Percentiles rank a stretch among this genome's conserved stretches.
Evolutionary conservation across 2,329 filamentous ascomycete species (phyloP).

Genomic region (Colletotrichum karsti): DNA sequence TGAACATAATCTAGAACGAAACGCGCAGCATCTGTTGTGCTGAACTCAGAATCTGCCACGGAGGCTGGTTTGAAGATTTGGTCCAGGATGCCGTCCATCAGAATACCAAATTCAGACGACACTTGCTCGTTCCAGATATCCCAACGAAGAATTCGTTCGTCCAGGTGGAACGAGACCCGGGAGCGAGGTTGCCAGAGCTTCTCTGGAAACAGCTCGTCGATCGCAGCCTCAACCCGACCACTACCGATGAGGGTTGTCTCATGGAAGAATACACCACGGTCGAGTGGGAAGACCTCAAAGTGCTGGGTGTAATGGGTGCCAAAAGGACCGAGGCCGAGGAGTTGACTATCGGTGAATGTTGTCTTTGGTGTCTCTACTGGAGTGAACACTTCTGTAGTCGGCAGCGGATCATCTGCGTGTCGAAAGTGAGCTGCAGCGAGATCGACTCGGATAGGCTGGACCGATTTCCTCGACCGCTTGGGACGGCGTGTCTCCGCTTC

Average conservation of each 20-base stretch:
- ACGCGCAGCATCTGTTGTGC: conserved; percentile 34
- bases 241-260: conserved; percentile 66
- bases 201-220: conserved; percentile 39
- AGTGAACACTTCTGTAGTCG: conserved; percentile 23
- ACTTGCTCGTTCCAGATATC: conserved; percentile 63
- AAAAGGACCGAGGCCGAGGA: conserved; percentile 63
- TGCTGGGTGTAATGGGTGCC: conserved; percentile 69
- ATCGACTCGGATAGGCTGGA: conserved; percentile 54
- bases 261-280: conserved; percentile 65
- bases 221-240: conserved; percentile 54
- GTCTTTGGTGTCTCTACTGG: conserved; percentile 25
- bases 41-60: conserved; percentile 11
- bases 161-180: conserved; percentile 53
- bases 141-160: conserved; percentile 61
- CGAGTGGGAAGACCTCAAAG: conserved; percentile 69
- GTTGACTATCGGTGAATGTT: neutral
- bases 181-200: conserved; percentile 40
- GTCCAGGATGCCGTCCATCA: conserved; percentile 67
- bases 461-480: conserved; percentile 51
- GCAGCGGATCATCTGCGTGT: conserved; percentile 62
- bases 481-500: neutral
- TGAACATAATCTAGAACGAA: conserved; percentile 60
- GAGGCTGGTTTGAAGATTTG: conserved; percentile 36
- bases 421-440: conserved; percentile 60
- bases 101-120: conserved; percentile 69